Evolutionary conservation across 2,329 filamentous ascomycete genomes (phyloP), one percentile per base, ranked within the genome.

Genomic region (Dothistroma pini): DNA sequence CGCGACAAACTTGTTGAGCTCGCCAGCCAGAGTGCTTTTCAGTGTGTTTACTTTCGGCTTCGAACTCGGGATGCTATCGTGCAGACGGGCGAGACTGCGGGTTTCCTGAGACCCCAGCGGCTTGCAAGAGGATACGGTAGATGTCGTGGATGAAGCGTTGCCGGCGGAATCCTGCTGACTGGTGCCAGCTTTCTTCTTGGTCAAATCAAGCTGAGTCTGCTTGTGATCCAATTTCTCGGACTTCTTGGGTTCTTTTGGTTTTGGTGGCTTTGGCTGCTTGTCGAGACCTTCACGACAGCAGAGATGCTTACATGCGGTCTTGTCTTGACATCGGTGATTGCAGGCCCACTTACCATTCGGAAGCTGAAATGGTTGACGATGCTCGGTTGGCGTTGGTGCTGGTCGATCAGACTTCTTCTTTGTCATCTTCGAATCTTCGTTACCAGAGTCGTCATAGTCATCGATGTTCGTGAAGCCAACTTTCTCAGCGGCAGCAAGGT

Each of bases 311-410:
- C 90, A 93, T 10, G 71, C 75, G 44, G 72, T 76, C 66, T 84
- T 86, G 66, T 87, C 79, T 67, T 83, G 85, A 76, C 90, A 93
- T 19, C 74, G 74, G 70, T 93, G 90, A 60, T 88, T 88, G 75
- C 90, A 93, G 38, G 82, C 81, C 85, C 87, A 93, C 69, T 83
- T 89, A 0, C 89, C 89, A 69, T 90, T 93, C 0, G 79, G 74
- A 63, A 92, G 81, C 66, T 80, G 81, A 1, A 76, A 71, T 4
- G 85, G 81, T 52, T 81, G 75, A 35, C 67, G 64, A 38, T 54
- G 38, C 34, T 59, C 53, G 12, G 29, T 62, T 51, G 50, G 61
- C 32, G 50, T 61, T 32, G 34, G 62, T 57, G 53, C 44, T 16
- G 25, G 34, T 48, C n/a, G 59, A 32, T 44, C 60, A 32, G 51